Percentiles rank a stretch among this genome's conserved stretches.
Evolutionary conservation across 2,329 filamentous ascomycete genomes (phyloP).

Genomic region (Aureobasidium sp.): DNA sequence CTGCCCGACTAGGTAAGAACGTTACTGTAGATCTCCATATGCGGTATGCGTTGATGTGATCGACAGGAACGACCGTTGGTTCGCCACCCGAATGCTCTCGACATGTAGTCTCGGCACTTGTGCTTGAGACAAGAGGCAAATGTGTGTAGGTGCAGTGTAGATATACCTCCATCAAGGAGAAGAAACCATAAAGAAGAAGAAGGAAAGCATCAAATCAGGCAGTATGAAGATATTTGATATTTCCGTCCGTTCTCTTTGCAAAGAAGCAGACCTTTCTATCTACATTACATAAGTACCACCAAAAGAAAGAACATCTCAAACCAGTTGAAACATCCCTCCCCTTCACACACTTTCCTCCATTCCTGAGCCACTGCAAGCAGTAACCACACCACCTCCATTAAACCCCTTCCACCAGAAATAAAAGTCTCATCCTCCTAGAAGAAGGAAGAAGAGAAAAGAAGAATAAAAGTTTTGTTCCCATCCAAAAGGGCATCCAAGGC

Average conservation of each 20-base stretch:
- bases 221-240: constrained; percentile 2
- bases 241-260: neutral
- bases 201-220: neutral
- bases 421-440: neutral
- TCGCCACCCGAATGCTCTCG: neutral
- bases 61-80: constrained; percentile 4
- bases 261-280: neutral
- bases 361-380: neutral
- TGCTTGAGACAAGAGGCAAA: too few species aligned
- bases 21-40: neutral
- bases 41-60: neutral
- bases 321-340: neutral
- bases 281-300: constrained; percentile 4
- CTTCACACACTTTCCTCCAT: neutral
- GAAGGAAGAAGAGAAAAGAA: neutral
- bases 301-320: neutral
- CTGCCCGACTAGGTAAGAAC: neutral
- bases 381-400: neutral
- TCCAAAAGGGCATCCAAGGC: constrained; percentile 8
- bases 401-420: neutral
- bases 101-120: neutral
- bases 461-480: neutral
- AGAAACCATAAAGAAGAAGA: too few species aligned
- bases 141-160: too few species aligned
- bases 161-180: too few species aligned